A percentile compares a stretch with the other conserved stretches of the same genome.
Conservation (phyloP, 2,329 filamentous ascomycete species). For the Exophiala viscosa region DNA sequence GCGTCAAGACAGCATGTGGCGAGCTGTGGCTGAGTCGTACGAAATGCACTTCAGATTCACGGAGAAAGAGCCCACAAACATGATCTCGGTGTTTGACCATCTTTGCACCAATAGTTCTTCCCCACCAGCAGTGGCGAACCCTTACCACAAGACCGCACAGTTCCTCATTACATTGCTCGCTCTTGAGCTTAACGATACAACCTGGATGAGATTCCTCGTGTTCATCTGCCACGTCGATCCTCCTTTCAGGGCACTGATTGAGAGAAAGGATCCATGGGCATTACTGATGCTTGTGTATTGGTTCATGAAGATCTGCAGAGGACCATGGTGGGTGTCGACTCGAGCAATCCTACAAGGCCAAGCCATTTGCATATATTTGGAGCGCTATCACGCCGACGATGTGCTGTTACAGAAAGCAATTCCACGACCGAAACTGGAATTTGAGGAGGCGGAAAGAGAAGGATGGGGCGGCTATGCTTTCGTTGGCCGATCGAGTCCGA, state of each 20-base stretch:
- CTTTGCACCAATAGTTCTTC: conserved; percentile 6
- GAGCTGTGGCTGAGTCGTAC: not conserved
- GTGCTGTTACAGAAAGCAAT: conserved; percentile 2
- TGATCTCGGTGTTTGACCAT: conserved; percentile 17
- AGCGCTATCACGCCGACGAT: conserved; percentile 29
- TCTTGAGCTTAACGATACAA: conserved; percentile 38
- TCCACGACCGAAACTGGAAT: conserved; percentile 4
- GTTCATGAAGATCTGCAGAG: conserved; percentile 48
- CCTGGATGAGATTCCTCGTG: conserved; percentile 44
- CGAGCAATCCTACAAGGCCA: conserved; percentile 49
- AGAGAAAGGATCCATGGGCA: conserved; percentile 51
- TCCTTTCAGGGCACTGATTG: conserved; percentile 45
- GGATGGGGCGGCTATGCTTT: conserved; percentile 11
- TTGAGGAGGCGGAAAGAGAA: conserved; percentile 11
- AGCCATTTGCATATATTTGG: conserved; percentile 47
- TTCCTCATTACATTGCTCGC: conserved; percentile 35
- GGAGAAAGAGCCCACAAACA: not conserved
- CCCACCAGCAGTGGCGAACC: conserved; percentile 24
- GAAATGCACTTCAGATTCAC: not conserved
- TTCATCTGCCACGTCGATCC: conserved; percentile 48
- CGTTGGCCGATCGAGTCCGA: too few species aligned
- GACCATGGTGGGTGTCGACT: conserved; percentile 49
- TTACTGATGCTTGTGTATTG: conserved; percentile 56
- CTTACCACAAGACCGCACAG: conserved; percentile 37
- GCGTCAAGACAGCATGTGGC: conserved; percentile 43